Evolutionary conservation across 495 filamentous ascomycete genomes (phyloP).

Genomic region (Neurospora terricola): DNA sequence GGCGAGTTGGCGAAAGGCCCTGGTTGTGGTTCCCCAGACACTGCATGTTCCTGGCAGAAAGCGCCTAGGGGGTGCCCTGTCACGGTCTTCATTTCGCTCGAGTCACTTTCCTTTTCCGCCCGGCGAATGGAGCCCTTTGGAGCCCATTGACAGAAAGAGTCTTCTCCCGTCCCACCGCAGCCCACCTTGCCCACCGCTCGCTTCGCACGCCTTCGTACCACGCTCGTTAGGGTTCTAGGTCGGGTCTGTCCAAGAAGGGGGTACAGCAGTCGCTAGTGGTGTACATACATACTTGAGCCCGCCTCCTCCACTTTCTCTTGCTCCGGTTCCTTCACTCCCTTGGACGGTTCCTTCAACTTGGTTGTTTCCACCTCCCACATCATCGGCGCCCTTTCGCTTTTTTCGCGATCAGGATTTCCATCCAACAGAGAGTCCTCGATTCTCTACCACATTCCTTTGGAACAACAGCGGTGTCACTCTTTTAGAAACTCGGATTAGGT

Average conservation of each 20-base stretch:
- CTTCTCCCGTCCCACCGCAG: neutral
- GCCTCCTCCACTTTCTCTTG: slow-evolving; percentile 7
- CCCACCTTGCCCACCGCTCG: slow-evolving; percentile 1
- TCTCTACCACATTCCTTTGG: slow-evolving; percentile 55
- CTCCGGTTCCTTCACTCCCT: slow-evolving; percentile 17
- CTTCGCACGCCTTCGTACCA: slow-evolving; percentile 4
- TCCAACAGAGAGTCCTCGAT: slow-evolving; percentile 42
- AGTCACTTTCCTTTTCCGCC: neutral
- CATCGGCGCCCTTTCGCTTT: slow-evolving; percentile 12
- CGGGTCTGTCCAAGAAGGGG: neutral
- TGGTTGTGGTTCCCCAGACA: neutral
- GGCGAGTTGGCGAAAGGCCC: slow-evolving; percentile 3
- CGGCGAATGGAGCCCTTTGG: neutral
- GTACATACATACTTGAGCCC: neutral
- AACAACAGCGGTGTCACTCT: slow-evolving; percentile 17
- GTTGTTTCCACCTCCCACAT: slow-evolving; percentile 17
- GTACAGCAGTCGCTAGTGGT: neutral
- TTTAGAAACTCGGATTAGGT: slow-evolving; percentile 1
- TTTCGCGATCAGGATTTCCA: slow-evolving; percentile 19
- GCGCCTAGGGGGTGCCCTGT: neutral
- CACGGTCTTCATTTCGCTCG: neutral
- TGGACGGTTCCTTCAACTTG: slow-evolving; percentile 21
- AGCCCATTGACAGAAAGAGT: neutral
- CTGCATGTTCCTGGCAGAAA: neutral
- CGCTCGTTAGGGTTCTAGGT: slow-evolving; percentile 10